Conservation (phyloP, 73 alveolate genomes). For the Paramecium tetraurelia region DNA sequence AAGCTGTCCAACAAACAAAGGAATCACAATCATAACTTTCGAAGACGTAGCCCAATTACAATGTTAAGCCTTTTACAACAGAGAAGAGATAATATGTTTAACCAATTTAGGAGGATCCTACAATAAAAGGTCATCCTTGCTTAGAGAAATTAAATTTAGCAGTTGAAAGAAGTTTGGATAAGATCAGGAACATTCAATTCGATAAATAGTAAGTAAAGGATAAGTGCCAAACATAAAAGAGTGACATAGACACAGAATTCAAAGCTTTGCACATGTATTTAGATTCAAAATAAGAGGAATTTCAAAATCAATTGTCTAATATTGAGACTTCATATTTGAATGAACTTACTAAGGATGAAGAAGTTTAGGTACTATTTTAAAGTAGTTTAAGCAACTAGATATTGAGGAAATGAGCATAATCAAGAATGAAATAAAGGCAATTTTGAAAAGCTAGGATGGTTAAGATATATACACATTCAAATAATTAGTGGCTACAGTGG, state of each 20-base stretch:
- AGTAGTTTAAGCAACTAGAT: not conserved
- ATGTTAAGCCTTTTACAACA: slow-evolving; percentile 31
- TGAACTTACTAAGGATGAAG: not conserved
- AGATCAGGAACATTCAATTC: not conserved
- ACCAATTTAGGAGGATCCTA: not conserved
- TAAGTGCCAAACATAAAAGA: not conserved
- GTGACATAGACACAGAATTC: not conserved
- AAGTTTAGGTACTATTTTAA: not conserved
- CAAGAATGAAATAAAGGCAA: not conserved
- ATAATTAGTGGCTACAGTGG: not conserved
- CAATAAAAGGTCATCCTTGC: slow-evolving; percentile 33
- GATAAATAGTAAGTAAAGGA: not conserved
- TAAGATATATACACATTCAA: not conserved
- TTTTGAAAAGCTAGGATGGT: not conserved
- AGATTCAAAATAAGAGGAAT: slow-evolving; percentile 9
- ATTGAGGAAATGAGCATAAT: not conserved
- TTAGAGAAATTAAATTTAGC: slow-evolving; percentile 19
- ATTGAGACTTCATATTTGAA: not conserved
- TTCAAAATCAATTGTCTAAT: not conserved
- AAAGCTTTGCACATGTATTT: not conserved
- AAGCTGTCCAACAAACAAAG: not conserved
- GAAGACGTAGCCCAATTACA: not conserved
- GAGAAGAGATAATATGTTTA: not conserved
- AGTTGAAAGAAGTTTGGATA: slow-evolving; percentile 40
- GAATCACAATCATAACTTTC: not conserved